Evolutionary conservation across 2,329 filamentous ascomycete species (phyloP).

Genomic region (Fonsecaea pedrosoi): DNA sequence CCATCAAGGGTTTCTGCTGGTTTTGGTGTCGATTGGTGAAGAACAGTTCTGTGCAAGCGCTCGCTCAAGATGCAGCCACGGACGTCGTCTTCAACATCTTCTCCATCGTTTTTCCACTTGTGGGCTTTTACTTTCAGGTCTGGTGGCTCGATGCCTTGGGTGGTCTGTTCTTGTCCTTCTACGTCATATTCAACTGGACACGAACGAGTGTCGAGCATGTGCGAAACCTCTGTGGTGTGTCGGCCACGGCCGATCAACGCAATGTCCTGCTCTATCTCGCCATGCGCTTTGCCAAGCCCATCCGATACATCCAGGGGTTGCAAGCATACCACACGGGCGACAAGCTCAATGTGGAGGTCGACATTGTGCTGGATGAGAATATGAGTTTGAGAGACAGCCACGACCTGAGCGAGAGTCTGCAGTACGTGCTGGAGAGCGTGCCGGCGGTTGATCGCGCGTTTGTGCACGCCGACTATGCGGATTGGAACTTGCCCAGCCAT

Average conservation of each 20-base stretch:
- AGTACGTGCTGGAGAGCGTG: conserved; percentile 84
- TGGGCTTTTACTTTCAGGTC: conserved; percentile 75
- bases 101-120: conserved; percentile 83
- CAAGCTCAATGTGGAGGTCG: conserved; percentile 82
- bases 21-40: conserved; percentile 85
- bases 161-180: conserved; percentile 75
- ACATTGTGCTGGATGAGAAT: conserved; percentile 80
- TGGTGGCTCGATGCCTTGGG: conserved; percentile 87
- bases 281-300: conserved; percentile 89
- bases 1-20: conserved; percentile 84
- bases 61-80: conserved; percentile 72
- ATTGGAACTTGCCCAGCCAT: conserved; percentile 54
- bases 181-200: conserved; percentile 82
- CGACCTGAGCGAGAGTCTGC: conserved; percentile 77
- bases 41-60: conserved; percentile 83
- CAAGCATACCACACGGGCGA: conserved; percentile 86
- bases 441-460: conserved; percentile 77
- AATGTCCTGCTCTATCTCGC: conserved; percentile 88
- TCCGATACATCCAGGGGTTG: conserved; percentile 82
- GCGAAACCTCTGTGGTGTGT: conserved; percentile 78
- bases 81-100: conserved; percentile 92
- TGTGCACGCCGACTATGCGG: conserved; percentile 59
- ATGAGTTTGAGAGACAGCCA: conserved; percentile 80
- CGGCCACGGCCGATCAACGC: conserved; percentile 78
- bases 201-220: conserved; percentile 77